phyloP scores from a whole-genome alignment of 2,329 filamentous ascomycete genomes.

The Fusarium sp. region DNA sequence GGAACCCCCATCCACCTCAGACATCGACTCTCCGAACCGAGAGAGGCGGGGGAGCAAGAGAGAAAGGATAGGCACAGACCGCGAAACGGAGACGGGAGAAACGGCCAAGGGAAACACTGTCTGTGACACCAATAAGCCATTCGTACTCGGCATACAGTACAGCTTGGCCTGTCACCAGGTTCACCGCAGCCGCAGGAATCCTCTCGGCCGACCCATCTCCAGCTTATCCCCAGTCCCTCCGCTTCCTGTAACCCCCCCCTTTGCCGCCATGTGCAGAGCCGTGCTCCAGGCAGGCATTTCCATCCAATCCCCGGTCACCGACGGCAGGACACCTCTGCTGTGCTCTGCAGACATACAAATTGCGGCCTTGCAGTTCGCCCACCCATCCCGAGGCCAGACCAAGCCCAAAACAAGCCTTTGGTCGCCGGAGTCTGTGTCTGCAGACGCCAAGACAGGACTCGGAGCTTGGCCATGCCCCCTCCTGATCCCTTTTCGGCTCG shows the following conservation, averaged over 20 bases:
- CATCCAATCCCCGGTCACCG: slow-evolving; percentile 36
- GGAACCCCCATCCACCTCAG: slow-evolving; percentile 31
- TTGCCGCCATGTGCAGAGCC: slow-evolving; percentile 20
- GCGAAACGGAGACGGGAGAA: slow-evolving; percentile 6
- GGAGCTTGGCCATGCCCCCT: slow-evolving; percentile 1
- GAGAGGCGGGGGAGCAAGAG: slow-evolving; percentile 8
- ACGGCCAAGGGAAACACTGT: slow-evolving; percentile 16
- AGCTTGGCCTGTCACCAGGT: slow-evolving; percentile 17
- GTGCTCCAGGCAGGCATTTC: slow-evolving; percentile 29
- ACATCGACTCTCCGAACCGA: slow-evolving; percentile 28
- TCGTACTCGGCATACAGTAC: slow-evolving; percentile 12
- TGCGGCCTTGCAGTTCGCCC: background rate
- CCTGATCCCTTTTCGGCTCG: slow-evolving; percentile 3
- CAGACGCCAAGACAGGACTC: slow-evolving; percentile 10
- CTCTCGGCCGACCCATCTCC: slow-evolving; percentile 37
- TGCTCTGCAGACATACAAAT: background rate
- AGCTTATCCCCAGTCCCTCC: slow-evolving; percentile 29
- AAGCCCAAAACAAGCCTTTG: slow-evolving; percentile 11
- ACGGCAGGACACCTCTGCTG: slow-evolving; percentile 1
- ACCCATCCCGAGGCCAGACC: slow-evolving; percentile 5
- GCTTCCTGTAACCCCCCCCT: slow-evolving; percentile 15
- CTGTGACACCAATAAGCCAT: slow-evolving; percentile 3
- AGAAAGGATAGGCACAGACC: background rate
- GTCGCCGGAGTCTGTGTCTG: background rate
- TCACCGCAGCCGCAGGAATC: slow-evolving; percentile 31